These are phyloP conservation scores for Colletotrichum sp. DNA, from an alignment of 2,329 filamentous ascomycete genomes.

Conservation along the genomic window DNA sequence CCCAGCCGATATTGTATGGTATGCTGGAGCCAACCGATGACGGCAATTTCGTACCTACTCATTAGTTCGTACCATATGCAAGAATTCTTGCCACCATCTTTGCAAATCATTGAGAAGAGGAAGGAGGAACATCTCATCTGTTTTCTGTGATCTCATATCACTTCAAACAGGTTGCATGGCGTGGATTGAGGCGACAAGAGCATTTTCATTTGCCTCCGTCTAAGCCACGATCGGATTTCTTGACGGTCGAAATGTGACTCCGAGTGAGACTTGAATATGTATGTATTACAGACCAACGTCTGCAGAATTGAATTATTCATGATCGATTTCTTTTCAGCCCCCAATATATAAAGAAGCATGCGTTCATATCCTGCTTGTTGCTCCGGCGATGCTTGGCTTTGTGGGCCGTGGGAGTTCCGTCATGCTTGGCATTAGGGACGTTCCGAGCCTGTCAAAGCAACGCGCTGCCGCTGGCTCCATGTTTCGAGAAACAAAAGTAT, in stretches of 20 bases:
- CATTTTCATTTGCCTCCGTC: background rate
- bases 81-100: rapidly evolving
- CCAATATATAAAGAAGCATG: background rate
- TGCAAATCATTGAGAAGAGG: rapidly evolving
- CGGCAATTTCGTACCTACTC: too few relatives aligned
- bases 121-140: rapidly evolving
- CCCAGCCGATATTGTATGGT: too few relatives aligned
- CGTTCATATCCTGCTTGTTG: background rate
- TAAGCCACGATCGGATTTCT: rapidly evolving
- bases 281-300: background rate
- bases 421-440: background rate
- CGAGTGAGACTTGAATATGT: background rate
- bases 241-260: background rate
- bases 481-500: too few relatives aligned
- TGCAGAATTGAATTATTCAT: too few relatives aligned
- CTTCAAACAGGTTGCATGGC: rapidly evolving
- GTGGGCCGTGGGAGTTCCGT: background rate
- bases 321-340: too few relatives aligned
- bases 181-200: background rate
- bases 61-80: rapidly evolving
- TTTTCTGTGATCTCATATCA: rapidly evolving
- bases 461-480: too few relatives aligned
- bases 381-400: background rate
- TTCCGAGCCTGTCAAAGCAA: background rate
- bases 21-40: too few relatives aligned